Base-by-base conservation (phyloP, 345 rosid genomes). In the Mangifera indica region DNA sequence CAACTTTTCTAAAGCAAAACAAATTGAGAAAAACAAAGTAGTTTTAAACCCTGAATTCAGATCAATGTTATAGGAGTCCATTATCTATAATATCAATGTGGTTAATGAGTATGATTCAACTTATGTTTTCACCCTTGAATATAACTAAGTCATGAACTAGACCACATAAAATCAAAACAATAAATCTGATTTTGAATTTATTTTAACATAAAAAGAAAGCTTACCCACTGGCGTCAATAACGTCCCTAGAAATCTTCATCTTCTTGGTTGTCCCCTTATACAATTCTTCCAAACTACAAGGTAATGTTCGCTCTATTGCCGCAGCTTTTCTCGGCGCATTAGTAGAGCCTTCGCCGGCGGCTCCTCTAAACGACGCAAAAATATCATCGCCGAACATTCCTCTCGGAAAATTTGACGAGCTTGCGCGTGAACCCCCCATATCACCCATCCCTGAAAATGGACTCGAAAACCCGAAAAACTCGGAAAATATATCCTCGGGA, bases 221-320 rank as follows among this genome's bases (percentile, higher is more conserved):
- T 81, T 74, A 90, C 98, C 97, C 87, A 71, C 73, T 79, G 6
- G 81, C 65, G 77, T 93, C 97, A 53, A 67, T 75, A 13, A 86
- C 91, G 60, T 91, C 97, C 70, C 97, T 79, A 3, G 98, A 91
- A 70, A 93, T 89, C 86, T 93, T 93, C 94, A 93, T 89, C 83
- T 91, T 93, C 90, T 87, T 93, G 56, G 95, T 85, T 54, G 85
- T 85, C 29, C 98, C 98, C 69, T 88, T 93, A 55, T 82, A 93
- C 67, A 93, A 74, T 67, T 93, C 98, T 84, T 91, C 98, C 83
- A 93, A 87, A 81, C 96, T 91, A 77, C 93, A 93, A 2, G 93
- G 89, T 80, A 91, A 83, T 9, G 88, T 77, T 72, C 91, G 76
- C 79, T 93, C 97, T 2, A 91, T 88, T 9, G 97, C 77, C 0